A percentile compares a stretch with the other conserved stretches of the same genome.
phyloP scores from a whole-genome alignment of 139 green algal genomes.

The Haematococcus lacustris region DNA sequence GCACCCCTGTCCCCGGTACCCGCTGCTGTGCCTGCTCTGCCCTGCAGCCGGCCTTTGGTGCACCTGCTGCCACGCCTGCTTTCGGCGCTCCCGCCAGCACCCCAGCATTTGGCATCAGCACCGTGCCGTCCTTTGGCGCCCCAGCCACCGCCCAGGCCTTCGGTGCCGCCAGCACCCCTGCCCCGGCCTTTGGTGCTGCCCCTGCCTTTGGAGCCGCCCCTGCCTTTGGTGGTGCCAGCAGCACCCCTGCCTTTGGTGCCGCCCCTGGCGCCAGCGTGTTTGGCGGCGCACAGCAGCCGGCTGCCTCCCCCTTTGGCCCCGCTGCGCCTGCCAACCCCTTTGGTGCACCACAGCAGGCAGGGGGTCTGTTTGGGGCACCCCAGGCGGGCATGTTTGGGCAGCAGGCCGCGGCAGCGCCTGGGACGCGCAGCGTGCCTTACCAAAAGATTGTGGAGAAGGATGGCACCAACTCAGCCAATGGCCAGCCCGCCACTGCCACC shows the following conservation, averaged over 20 bases:
- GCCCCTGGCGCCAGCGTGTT: slow-evolving; percentile 18
- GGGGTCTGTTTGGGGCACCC: slow-evolving; percentile 16
- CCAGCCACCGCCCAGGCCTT: slow-evolving; percentile 27
- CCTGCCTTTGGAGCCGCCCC: slow-evolving; percentile 34
- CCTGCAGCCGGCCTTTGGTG: background rate
- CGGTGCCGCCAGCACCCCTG: slow-evolving; percentile 27
- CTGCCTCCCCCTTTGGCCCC: slow-evolving; percentile 16
- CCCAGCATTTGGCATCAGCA: slow-evolving; percentile 40
- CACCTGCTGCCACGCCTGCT: slow-evolving; percentile 21
- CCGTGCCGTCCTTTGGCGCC: slow-evolving; percentile 5
- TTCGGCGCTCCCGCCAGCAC: slow-evolving; percentile 4
- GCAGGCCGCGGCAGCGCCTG: slow-evolving; percentile 9
- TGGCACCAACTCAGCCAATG: slow-evolving; percentile 14
- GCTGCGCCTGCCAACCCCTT: background rate
- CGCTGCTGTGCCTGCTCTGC: too few relatives aligned
- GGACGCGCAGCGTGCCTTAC: slow-evolving; percentile 46
- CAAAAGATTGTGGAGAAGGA: slow-evolving; percentile 60
- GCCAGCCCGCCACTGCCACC: slow-evolving; percentile 19
- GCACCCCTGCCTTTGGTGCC: too few relatives aligned
- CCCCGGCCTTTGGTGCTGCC: too few relatives aligned
- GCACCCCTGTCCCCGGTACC: too few relatives aligned
- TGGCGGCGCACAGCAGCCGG: slow-evolving; percentile 11
- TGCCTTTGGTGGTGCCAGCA: too few relatives aligned
- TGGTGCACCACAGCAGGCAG: slow-evolving; percentile 2
- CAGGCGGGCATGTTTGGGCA: slow-evolving; percentile 13